Base-by-base conservation (phyloP, 768 basidiomycete species). In the Austroboletus eburneus region DNA sequence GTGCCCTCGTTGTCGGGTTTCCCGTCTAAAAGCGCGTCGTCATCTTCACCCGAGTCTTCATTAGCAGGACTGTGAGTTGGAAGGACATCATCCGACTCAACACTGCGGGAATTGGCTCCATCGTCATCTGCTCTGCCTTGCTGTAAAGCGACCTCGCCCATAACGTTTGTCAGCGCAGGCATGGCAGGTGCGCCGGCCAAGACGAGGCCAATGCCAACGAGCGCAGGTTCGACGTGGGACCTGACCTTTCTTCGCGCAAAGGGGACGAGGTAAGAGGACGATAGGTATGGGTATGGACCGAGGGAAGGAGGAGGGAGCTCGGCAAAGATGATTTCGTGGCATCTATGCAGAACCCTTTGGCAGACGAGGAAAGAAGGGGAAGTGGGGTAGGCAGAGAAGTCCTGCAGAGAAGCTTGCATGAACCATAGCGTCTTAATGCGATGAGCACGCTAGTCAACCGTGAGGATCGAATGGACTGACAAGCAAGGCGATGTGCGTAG, bases 291-390 rank as follows among this genome's bases (percentile, higher is more conserved):
- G 62, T 94, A 94, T 1, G 91, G 87, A 3, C 80, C 73, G 9
- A 75, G 67, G 10, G 76, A 69, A 8, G 84, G 78, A 20, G 80
- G 71, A 10, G 92, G 81, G 27, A 87, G 73, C 66, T 97, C 91
- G 39, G 83, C 83, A 63, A 96, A 99, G 58, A 99, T 95, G 65
- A 98, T 93, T 69, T 93, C 87, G 68, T 98, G 94, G 60, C 94
- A 94, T 64, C 79, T 79, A 64, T 89, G 89, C 48, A 97, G 71
- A 32, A 93, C 81, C 50, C 95, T 81, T 67, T 94, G 91, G 65
- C 96, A 98, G 48, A 95, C 86, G 39, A 80, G 71, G 68, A 97
- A 97, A 1, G 92, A 90, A 35, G 71, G 78, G 3, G 91, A 84
- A 39, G 81, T 77, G 13, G 74, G 37, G 67, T 57, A 35, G 9